Conservation (phyloP, 441 rosid species). For the Breynia disticha region DNA sequence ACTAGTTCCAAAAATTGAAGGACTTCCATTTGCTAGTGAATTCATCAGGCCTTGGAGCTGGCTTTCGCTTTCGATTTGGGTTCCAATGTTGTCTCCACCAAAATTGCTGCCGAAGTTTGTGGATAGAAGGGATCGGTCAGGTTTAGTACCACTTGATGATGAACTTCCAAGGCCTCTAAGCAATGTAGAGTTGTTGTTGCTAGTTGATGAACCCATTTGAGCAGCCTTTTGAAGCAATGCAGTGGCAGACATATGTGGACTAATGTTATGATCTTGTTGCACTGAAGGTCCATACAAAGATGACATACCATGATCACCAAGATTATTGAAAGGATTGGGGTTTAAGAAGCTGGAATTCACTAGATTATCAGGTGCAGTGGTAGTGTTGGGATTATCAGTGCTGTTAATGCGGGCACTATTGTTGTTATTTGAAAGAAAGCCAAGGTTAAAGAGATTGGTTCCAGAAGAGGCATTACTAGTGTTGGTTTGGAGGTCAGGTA, state of each 20-base stretch:
- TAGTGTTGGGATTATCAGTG: constrained; percentile 17
- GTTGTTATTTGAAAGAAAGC: constrained; percentile 27
- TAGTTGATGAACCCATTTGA: constrained; percentile 65
- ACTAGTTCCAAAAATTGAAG: constrained; percentile 34
- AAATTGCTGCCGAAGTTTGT: constrained; percentile 22
- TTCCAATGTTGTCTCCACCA: constrained; percentile 13
- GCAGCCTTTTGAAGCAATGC: constrained; percentile 84
- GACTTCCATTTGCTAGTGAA: constrained; percentile 35
- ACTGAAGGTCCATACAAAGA: constrained; percentile 25
- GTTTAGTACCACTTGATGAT: constrained; percentile 16
- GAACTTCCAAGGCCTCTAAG: constrained; percentile 30
- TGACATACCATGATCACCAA: constrained; percentile 26
- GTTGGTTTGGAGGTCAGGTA: constrained; percentile 36
- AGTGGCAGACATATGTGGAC: constrained; percentile 67
- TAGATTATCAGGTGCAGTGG: constrained; percentile 15
- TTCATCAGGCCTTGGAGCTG: constrained; percentile 40
- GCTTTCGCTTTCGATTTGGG: constrained; percentile 25
- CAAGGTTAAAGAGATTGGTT: constrained; percentile 32
- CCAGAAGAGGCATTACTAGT: constrained; percentile 13
- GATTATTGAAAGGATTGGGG: constrained; percentile 22
- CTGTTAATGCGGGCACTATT: constrained; percentile 14
- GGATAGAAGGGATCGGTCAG: constrained; percentile 13
- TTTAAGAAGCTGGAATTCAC: constrained; percentile 23
- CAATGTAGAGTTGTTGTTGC: constrained; percentile 23
- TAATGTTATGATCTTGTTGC: constrained; percentile 24